phyloP scores from a whole-genome alignment of 2,329 filamentous ascomycete genomes.

The Aspergillus novofumigatus region DNA sequence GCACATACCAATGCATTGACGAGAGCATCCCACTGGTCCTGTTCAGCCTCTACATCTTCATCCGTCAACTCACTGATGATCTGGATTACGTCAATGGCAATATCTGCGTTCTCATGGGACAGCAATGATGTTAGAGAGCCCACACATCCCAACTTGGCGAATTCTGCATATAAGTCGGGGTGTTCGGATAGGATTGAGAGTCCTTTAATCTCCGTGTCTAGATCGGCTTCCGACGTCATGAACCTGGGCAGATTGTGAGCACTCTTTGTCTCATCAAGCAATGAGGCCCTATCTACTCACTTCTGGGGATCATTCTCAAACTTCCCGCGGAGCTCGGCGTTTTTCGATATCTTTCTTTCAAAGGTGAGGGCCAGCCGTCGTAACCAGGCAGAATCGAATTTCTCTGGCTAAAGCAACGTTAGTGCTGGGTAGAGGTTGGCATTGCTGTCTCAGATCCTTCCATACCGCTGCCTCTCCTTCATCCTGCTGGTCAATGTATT shows the following conservation, averaged over 20 bases:
- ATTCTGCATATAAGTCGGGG: conserved; percentile 74
- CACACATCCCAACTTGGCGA: conserved; percentile 69
- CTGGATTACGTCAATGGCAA: conserved; percentile 86
- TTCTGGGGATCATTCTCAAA: conserved; percentile 75
- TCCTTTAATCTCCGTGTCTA: conserved; percentile 82
- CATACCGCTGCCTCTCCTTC: conserved; percentile 46
- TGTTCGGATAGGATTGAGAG: conserved; percentile 86
- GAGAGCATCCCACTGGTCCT: conserved; percentile 74
- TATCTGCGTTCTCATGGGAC: conserved; percentile 94
- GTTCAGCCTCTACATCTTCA: conserved; percentile 79
- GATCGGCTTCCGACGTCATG: conserved; percentile 79
- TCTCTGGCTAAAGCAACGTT: conserved; percentile 53
- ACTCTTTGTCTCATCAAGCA: neutral
- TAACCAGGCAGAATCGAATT: conserved; percentile 79
- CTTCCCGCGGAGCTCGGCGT: conserved; percentile 81
- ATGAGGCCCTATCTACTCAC: conserved; percentile 34
- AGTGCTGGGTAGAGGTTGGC: neutral
- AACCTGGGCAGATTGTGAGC: conserved; percentile 45
- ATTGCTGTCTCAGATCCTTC: neutral
- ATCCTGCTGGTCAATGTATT: conserved; percentile 75
- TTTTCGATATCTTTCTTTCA: conserved; percentile 86
- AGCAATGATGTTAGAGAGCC: conserved; percentile 73
- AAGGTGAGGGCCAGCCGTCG: conserved; percentile 76
- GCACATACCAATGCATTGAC: conserved; percentile 56
- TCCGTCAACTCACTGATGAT: conserved; percentile 88